Conservation (phyloP, 768 basidiomycete genomes). For the Boletus pseudopeckii region DNA sequence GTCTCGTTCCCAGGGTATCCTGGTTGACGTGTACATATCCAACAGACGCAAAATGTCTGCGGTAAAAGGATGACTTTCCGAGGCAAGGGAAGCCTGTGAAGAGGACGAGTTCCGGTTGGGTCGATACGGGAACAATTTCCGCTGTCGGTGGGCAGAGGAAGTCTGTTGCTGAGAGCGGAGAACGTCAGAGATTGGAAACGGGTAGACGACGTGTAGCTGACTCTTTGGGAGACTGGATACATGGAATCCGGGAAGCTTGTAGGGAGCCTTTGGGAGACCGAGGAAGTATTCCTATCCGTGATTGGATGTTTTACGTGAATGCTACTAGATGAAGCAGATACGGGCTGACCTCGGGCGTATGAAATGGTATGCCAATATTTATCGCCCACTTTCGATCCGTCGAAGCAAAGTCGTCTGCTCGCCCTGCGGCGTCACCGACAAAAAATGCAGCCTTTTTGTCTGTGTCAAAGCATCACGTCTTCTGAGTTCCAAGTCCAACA, state of each 20-base stretch:
- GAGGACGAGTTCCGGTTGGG: slow-evolving; percentile 47
- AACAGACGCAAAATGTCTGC: slow-evolving; percentile 57
- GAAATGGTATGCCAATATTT: slow-evolving; percentile 70
- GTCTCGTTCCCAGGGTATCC: slow-evolving; percentile 70
- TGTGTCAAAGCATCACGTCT: slow-evolving; percentile 26
- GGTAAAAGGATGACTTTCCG: slow-evolving; percentile 85
- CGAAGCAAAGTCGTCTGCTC: slow-evolving; percentile 70
- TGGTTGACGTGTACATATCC: slow-evolving; percentile 87
- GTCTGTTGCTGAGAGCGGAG: slow-evolving; percentile 38
- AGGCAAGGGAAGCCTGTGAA: slow-evolving; percentile 61
- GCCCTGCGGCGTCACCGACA: slow-evolving; percentile 89
- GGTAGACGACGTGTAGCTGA: slow-evolving; percentile 7
- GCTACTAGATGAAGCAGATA: not conserved
- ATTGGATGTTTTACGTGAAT: not conserved
- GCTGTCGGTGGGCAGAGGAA: slow-evolving; percentile 15
- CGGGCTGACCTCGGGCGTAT: slow-evolving; percentile 73
- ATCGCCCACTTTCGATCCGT: slow-evolving; percentile 85
- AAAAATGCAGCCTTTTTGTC: slow-evolving; percentile 70
- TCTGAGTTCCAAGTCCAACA: not conserved
- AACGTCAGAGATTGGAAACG: not conserved
- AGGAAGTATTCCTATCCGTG: slow-evolving; percentile 76
- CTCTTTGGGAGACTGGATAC: slow-evolving; percentile 44
- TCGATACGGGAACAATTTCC: slow-evolving; percentile 9
- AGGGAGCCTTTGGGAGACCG: slow-evolving; percentile 40
- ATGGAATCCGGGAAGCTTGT: slow-evolving; percentile 64